Evolutionary conservation across 2,329 filamentous ascomycete genomes (phyloP), one percentile per base, ranked within the genome.

Genomic region (Penicillium polonicum): DNA sequence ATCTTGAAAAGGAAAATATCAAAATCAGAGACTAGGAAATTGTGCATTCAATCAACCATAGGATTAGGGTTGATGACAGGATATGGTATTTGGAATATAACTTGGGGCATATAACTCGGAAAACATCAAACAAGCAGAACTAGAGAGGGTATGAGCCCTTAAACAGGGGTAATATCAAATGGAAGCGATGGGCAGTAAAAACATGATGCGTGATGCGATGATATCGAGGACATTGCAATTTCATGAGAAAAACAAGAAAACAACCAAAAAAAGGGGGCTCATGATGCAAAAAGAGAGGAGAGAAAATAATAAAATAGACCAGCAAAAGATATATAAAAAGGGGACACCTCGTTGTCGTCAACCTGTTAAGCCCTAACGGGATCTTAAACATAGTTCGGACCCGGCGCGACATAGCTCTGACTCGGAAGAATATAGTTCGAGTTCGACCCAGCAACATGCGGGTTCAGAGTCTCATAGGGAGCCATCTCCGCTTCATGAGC

Each of bases 391-490:
- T 48, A 48, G 23, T 53, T 58, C 38, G 43, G 29, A 50, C 36
- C 50, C 39, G 36, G 48, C 44, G 45, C 44, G 9, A 55, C 58
- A 44, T 65, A 61, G 42, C 49, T 59, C 27, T 63, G 64, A 35
- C 58, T 53, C 9, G 62, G 60, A 15, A 57, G 29, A 35, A 58
- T 36, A 45, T 65, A 61, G 46, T 51, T 58, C 38, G 60, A 58
- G 12, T 56, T 49, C 4, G 58, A 59, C 9, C 52, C 53, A 27
- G 57, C 42, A n/a, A 29, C 51, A 61, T 66, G 53, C 50, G 68
- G 31, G 55, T 66, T 61, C 21, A 71, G 38, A 29, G 58, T 68
- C 52, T 72, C 69, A 53, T 72, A 70, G 2, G 66, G 68, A 29
- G 36, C 52, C 39, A 65, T 55, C 15, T 68, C 66, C 0, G 55